phyloP scores from a whole-genome alignment of 371 early-diverging fungal species.

The Batrachochytrium dendrobatidis region DNA sequence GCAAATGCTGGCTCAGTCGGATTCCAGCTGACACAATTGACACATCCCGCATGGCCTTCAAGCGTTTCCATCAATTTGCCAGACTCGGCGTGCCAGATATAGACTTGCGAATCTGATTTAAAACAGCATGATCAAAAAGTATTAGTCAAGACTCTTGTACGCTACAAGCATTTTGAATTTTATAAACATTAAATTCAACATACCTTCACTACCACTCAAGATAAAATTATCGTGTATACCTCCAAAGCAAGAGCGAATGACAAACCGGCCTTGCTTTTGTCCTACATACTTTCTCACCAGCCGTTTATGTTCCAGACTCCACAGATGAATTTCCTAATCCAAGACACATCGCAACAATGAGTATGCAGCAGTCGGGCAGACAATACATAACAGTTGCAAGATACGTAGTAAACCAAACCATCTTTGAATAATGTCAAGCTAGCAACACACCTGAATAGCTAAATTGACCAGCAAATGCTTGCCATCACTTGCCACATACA shows the following conservation, averaged over 20 bases:
- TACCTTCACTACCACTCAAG: conserved; percentile 85
- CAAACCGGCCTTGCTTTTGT: conserved; percentile 75
- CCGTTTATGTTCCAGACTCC: conserved; percentile 66
- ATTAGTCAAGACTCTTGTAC: background rate
- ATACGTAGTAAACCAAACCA: background rate
- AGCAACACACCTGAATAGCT: conserved; percentile 33
- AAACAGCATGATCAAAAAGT: background rate
- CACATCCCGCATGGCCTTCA: conserved; percentile 70
- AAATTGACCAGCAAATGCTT: conserved; percentile 68
- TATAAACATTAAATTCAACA: background rate
- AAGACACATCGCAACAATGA: background rate
- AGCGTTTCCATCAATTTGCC: conserved; percentile 67
- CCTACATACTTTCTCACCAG: conserved; percentile 71
- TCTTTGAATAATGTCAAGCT: background rate
- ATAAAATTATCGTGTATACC: conserved; percentile 72
- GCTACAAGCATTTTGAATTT: background rate
- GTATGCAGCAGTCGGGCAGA: background rate
- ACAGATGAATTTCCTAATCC: conserved; percentile 69
- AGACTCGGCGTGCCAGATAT: conserved; percentile 86
- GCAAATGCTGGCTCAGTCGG: conserved; percentile 69
- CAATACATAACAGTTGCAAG: background rate
- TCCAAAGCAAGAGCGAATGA: conserved; percentile 89
- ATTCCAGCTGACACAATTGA: conserved; percentile 84
- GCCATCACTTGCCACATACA: conserved; percentile 64
- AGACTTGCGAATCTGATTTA: conserved; percentile 60